Conservation (phyloP, 2,329 filamentous ascomycete species). For the Dichotomopilus funicola region DNA sequence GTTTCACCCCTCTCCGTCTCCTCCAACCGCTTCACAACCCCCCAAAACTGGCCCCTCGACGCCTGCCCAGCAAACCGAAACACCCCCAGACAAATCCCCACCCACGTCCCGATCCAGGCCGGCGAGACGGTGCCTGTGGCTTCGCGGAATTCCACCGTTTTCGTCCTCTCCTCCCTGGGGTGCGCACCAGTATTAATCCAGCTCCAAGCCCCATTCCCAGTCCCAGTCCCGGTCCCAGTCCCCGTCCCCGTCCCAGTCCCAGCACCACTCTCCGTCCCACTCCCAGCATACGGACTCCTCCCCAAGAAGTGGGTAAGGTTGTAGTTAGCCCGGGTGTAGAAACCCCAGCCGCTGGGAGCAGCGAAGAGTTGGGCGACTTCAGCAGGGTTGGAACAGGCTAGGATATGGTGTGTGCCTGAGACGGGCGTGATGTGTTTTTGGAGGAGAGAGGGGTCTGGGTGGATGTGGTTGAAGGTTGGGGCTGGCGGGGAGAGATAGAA, state of each 20-base stretch:
- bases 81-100: conserved; percentile 28
- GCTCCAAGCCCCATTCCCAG: no score
- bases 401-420: conserved; percentile 5
- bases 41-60: background rate
- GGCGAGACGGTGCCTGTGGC: conserved; percentile 30
- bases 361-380: background rate
- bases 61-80: conserved; percentile 21
- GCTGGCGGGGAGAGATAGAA: no score
- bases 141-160: conserved; percentile 34
- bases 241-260: no score
- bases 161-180: background rate
- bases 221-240: background rate
- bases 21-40: conserved; percentile 5
- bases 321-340: conserved; percentile 21
- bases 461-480: no score
- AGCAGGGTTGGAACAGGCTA: conserved; percentile 15
- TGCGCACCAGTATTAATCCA: no score
- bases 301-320: conserved; percentile 20
- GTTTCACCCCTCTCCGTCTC: background rate
- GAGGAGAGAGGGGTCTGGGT: background rate
- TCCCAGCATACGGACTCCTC: background rate
- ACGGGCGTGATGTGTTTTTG: background rate
- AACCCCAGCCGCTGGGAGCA: background rate
- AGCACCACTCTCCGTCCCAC: no score
- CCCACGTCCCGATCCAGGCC: conserved; percentile 31